Evolutionary conservation across 306 rosid genomes (phyloP), one percentile per base, ranked within the genome.

Genomic region (Crotalaria pallida): DNA sequence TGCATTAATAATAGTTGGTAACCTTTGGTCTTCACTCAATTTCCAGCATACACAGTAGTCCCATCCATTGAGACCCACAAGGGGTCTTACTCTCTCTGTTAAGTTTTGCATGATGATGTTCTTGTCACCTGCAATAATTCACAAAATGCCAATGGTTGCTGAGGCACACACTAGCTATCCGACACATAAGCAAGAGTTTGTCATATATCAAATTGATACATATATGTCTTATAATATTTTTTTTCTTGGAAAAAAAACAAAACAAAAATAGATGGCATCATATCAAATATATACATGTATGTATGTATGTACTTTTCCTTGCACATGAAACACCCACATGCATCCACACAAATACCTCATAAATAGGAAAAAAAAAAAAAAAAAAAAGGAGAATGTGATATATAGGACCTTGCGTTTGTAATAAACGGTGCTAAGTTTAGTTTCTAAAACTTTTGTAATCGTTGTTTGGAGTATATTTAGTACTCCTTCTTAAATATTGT

Each of bases 1-100:
- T 31, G 40, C 16, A 27, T 22, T 41, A 41, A 47, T 68, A 4
- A 13, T n/a, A n/a, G n/a, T 3, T 4, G 15, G 53, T 57, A 61
- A 88, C 97, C 97, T 91, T 66, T 91, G 96, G 77, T 91, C 89
- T 82, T 89, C 90, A 79, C 81, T 91, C 79, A 91, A 48, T 79
- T 77, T 88, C 97, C 96, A 89, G 15, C 75, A 38, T 58, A 89
- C 89, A 82, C 96, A 89, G n/a, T 84, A 88, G 68, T 95, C 91
- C 96, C 97, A 91, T 49, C 92, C 92, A 38, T 86, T 80, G 61
- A 77, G 79, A 70, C 92, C 89, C 64, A 91, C 95, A 10, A 89
- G 84, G 15, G 88, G 87, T 73, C 96, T 91, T 40, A 91, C 84
- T 79, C 91, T 91, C 67, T 91, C 92, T 50, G 76, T 66, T 65